Evolutionary conservation across 2,329 filamentous ascomycete species (phyloP).

Genomic region (Ascochyta clinopodiicola): DNA sequence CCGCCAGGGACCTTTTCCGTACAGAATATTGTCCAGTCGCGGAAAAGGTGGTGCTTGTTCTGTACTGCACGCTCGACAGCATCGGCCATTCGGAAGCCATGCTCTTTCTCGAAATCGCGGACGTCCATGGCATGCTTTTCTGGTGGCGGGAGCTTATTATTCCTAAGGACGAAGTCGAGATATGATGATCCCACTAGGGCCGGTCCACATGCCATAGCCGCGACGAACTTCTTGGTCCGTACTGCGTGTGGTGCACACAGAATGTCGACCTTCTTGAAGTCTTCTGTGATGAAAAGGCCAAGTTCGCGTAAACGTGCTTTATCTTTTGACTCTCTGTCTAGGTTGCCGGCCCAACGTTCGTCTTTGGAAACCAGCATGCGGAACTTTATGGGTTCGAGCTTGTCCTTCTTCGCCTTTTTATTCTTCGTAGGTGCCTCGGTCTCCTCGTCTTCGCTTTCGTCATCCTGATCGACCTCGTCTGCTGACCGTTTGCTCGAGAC

Average conservation of each 20-base stretch:
- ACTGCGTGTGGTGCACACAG: conserved; percentile 86
- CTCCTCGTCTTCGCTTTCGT: conserved; percentile 52
- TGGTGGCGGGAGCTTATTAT: conserved; percentile 68
- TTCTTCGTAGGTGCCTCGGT: conserved; percentile 64
- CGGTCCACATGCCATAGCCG: conserved; percentile 81
- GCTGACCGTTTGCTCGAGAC: conserved; percentile 54
- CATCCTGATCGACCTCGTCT: conserved; percentile 52
- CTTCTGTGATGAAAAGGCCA: conserved; percentile 80
- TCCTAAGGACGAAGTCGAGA: conserved; percentile 76
- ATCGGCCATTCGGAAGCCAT: conserved; percentile 71
- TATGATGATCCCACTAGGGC: conserved; percentile 78
- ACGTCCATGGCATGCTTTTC: conserved; percentile 75
- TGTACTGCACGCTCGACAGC: conserved; percentile 73
- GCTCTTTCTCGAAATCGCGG: conserved; percentile 72
- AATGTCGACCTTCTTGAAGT: conserved; percentile 79
- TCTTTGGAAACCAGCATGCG: conserved; percentile 85
- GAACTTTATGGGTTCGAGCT: conserved; percentile 69
- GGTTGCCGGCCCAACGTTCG: conserved; percentile 77
- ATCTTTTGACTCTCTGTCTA: conserved; percentile 78
- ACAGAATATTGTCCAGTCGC: conserved; percentile 81
- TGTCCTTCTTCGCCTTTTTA: conserved; percentile 61
- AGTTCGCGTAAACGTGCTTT: conserved; percentile 81
- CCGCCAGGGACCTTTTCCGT: conserved; percentile 81
- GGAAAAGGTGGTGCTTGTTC: conserved; percentile 78
- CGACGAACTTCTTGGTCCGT: conserved; percentile 92